Percentiles rank a stretch among this genome's conserved stretches.
Conservation (phyloP, 1,284 basidiomycete species). For the Flammula alnicola region DNA sequence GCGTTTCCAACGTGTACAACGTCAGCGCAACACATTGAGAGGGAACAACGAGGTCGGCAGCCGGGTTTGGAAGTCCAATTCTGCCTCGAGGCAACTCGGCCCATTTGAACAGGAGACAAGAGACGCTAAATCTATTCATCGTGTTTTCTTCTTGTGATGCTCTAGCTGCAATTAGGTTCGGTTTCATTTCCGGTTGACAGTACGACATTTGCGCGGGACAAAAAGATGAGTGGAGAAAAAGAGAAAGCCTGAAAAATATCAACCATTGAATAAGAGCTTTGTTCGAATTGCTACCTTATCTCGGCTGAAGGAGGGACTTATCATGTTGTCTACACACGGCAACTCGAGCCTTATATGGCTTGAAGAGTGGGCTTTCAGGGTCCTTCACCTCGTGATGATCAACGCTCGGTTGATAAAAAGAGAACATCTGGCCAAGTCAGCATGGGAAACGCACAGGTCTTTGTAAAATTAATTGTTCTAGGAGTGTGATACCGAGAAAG, state of each 20-base stretch:
- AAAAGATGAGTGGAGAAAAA: conserved; percentile 5
- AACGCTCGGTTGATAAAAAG: no score
- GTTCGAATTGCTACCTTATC: background rate
- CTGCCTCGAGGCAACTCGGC: conserved; percentile 47
- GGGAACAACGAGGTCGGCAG: conserved; percentile 52
- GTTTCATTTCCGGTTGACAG: conserved; percentile 27
- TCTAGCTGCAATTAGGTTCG: no score
- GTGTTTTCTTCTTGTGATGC: conserved; percentile 4
- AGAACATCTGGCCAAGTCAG: no score
- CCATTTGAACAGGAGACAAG: conserved; percentile 25
- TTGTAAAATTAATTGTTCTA: no score
- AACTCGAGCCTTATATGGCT: conserved; percentile 5
- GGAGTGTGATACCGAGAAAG: no score
- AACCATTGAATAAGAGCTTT: background rate
- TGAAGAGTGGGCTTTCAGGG: no score
- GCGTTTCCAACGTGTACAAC: conserved; percentile 54
- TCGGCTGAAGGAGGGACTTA: no score
- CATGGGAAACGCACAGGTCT: no score
- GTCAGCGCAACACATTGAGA: conserved; percentile 40
- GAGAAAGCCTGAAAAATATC: conserved; percentile 8
- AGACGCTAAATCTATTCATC: conserved; percentile 10
- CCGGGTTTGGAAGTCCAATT: conserved; percentile 45
- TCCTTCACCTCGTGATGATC: no score
- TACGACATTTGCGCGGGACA: background rate
- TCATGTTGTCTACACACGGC: background rate